Percentiles rank a stretch among this genome's conserved stretches.
Conservation (phyloP, 2,329 filamentous ascomycete species). For the Neoarthrinium moseri region DNA sequence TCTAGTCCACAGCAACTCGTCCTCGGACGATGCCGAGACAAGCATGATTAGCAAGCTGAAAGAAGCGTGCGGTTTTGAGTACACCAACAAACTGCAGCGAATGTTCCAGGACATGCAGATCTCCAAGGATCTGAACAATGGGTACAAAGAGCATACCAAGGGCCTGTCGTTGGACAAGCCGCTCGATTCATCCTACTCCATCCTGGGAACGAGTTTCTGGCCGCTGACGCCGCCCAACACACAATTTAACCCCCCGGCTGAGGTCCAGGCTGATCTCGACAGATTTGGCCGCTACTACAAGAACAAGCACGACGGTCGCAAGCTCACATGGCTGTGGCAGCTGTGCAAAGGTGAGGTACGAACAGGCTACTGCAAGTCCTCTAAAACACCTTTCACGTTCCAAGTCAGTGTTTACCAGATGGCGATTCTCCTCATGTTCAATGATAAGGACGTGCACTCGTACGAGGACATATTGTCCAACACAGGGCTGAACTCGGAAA, state of each 20-base stretch:
- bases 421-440: slow-evolving; percentile 92
- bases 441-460: slow-evolving; percentile 79
- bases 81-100: slow-evolving; percentile 98
- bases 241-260: slow-evolving; percentile 81
- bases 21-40: slow-evolving; percentile 94
- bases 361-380: slow-evolving; percentile 84
- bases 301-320: slow-evolving; percentile 93
- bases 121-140: slow-evolving; percentile 91
- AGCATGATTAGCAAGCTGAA: slow-evolving; percentile 99
- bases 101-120: slow-evolving; percentile 99
- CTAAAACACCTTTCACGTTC: slow-evolving; percentile 92
- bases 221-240: slow-evolving; percentile 84
- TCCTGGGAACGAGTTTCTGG: slow-evolving; percentile 97
- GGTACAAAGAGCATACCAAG: slow-evolving; percentile 76
- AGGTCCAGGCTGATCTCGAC: slow-evolving; percentile 84
- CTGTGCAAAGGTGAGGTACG: slow-evolving; percentile 96
- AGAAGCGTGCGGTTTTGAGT: slow-evolving; percentile 97
- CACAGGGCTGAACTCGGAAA: slow-evolving; percentile 77
- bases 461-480: slow-evolving; percentile 86
- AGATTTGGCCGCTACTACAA: slow-evolving; percentile 90
- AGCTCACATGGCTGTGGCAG: slow-evolving; percentile 97
- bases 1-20: slow-evolving; percentile 90
- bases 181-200: slow-evolving; percentile 85
- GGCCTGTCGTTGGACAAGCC: slow-evolving; percentile 67
- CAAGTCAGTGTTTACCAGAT: slow-evolving; percentile 98